These are phyloP conservation scores for Aspergillus fischeri DNA, from an alignment of 2,329 filamentous ascomycete species.

Conservation along the genomic window DNA sequence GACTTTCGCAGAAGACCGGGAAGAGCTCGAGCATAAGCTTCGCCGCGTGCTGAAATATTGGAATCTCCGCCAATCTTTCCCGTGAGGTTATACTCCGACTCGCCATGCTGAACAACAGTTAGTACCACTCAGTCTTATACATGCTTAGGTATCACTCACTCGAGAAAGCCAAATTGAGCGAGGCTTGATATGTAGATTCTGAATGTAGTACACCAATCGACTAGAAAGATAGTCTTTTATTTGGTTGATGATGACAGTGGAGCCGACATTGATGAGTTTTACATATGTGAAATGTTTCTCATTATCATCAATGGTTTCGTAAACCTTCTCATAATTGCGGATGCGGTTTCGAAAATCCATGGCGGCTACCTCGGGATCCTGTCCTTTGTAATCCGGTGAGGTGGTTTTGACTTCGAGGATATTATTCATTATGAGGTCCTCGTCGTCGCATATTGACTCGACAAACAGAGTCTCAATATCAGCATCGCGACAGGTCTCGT, in stretches of 20 bases:
- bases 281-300: constrained; percentile 89
- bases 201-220: constrained; percentile 94
- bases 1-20: constrained; percentile 81
- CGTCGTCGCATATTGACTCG: constrained; percentile 94
- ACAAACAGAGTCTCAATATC: constrained; percentile 91
- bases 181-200: constrained; percentile 97
- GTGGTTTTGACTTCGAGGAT: constrained; percentile 97
- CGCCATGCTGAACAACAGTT: constrained; percentile 66
- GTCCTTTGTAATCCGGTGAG: constrained; percentile 88
- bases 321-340: constrained; percentile 94
- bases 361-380: constrained; percentile 88
- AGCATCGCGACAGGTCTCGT: constrained; percentile 69
- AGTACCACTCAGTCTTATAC: constrained; percentile 4
- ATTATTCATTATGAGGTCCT: constrained; percentile 95
- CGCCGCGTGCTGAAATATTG: constrained; percentile 76
- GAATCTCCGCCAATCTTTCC: constrained; percentile 93
- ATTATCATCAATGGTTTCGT: constrained; percentile 86
- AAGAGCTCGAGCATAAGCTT: constrained; percentile 79
- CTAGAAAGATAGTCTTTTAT: constrained; percentile 97
- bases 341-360: constrained; percentile 92
- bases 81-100: constrained; percentile 85
- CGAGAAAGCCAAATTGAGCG: constrained; percentile 94
- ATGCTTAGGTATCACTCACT: constrained; percentile 50
- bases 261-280: constrained; percentile 94
- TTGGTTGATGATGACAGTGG: constrained; percentile 95